These are phyloP conservation scores for Wickerhamomyces chambardii DNA, from an alignment of 805 yeast genomes.

Conservation along the genomic window DNA sequence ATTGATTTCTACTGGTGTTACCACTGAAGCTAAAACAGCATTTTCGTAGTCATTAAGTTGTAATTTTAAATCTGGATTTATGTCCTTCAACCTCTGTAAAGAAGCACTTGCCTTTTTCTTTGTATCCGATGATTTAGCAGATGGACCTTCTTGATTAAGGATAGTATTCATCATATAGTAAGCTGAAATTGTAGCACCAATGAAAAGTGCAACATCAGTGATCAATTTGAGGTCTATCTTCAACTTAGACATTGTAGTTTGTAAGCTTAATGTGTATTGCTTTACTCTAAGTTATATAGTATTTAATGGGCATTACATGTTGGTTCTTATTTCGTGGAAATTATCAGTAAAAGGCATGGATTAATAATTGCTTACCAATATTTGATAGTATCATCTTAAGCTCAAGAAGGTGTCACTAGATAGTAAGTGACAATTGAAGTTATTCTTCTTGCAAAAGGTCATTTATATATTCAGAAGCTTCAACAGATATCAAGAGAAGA, in stretches of 20 bases:
- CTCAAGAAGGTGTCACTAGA: no score
- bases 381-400: no score
- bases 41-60: constrained; percentile 68
- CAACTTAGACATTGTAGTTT: constrained; percentile 17
- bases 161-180: constrained; percentile 49
- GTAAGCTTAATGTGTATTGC: no score
- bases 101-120: constrained; percentile 52
- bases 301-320: no score
- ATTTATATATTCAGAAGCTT: no score
- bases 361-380: no score
- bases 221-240: constrained; percentile 28
- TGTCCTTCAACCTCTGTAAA: constrained; percentile 43
- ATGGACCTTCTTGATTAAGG: constrained; percentile 32
- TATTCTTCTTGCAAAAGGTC: no score
- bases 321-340: no score
- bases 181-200: constrained; percentile 62
- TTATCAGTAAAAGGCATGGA: no score
- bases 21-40: constrained; percentile 65
- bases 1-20: constrained; percentile 76
- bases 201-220: constrained; percentile 38
- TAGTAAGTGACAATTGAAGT: no score
- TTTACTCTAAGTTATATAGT: no score
- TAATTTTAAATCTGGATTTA: constrained; percentile 49
- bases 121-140: constrained; percentile 44
- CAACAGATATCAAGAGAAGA: no score